phyloP scores from a whole-genome alignment of 164 flowering plant genomes.

The Magnolia changhungtana region DNA sequence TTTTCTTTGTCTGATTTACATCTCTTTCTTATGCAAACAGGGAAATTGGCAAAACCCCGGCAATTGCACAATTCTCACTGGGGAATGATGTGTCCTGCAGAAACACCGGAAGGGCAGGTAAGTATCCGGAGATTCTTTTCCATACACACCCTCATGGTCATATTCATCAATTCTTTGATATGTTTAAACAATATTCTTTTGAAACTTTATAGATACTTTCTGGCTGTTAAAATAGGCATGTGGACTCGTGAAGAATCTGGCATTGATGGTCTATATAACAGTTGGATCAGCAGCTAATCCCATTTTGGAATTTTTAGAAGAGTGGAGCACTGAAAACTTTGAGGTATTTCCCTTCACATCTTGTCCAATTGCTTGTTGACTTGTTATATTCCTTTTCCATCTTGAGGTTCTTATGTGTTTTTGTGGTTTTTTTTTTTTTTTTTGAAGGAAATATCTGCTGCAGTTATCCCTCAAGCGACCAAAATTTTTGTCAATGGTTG shows the following conservation, averaged over 20 bases:
- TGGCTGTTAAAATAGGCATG: conserved; percentile 58
- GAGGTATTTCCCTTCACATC: conserved; percentile 41
- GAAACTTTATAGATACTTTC: neutral
- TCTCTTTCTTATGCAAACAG: conserved; percentile 27
- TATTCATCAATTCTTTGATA: neutral
- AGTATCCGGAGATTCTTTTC: neutral
- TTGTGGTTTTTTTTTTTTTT: neutral
- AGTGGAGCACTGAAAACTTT: conserved; percentile 96
- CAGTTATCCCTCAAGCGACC: conserved; percentile 90
- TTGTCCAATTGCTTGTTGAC: neutral
- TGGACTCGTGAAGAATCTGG: conserved; percentile 94
- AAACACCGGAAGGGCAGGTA: conserved; percentile 99
- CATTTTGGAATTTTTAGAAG: conserved; percentile 88
- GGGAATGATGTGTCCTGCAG: conserved; percentile 99
- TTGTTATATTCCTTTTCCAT: neutral
- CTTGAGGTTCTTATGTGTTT: neutral
- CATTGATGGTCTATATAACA: conserved; percentile 93
- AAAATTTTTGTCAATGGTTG: conserved; percentile 98
- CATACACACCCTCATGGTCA: too few relatives aligned
- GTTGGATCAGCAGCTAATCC: conserved; percentile 98
- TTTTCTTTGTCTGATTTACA: too few relatives aligned
- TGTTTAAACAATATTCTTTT: neutral
- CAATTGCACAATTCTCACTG: conserved; percentile 98
- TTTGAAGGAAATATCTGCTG: conserved; percentile 90
- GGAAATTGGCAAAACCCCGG: conserved; percentile 96